Evolutionary conservation across 2,329 filamentous ascomycete genomes (phyloP).

Genomic region (Trematosphaeria pertusa): DNA sequence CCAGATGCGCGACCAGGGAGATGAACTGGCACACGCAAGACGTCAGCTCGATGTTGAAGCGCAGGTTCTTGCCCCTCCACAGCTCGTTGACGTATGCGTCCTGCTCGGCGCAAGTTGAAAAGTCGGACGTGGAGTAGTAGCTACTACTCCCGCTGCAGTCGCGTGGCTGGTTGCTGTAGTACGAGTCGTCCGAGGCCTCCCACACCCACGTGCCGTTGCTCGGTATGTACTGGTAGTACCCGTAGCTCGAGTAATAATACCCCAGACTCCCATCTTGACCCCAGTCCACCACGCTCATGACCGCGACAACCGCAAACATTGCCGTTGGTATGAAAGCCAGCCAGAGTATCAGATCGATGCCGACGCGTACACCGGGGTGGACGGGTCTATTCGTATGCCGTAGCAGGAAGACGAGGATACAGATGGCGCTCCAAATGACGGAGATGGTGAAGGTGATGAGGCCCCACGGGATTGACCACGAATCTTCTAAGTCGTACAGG

Average conservation of each 20-base stretch:
- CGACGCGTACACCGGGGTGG: conserved; percentile 44
- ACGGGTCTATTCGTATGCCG: conserved; percentile 31
- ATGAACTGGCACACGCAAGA: conserved; percentile 42
- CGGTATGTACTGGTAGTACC: conserved; percentile 27
- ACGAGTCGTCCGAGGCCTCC: conserved; percentile 15
- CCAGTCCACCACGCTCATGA: conserved; percentile 20
- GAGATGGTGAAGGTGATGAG: conserved; percentile 41
- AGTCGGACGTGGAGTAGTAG: conserved; percentile 10
- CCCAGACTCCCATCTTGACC: conserved; percentile 29
- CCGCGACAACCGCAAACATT: conserved; percentile 29
- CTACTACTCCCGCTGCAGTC: conserved; percentile 18
- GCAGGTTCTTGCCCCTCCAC: conserved; percentile 31
- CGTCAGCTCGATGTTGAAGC: conserved; percentile 26
- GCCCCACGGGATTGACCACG: conserved; percentile 24
- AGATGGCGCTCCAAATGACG: conserved; percentile 38
- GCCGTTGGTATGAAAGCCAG: conserved; percentile 38
- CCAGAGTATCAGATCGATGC: conserved; percentile 46
- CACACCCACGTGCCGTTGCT: conserved; percentile 44
- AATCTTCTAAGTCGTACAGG: conserved; percentile 21
- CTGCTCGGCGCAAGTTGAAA: conserved; percentile 33
- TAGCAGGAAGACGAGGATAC: conserved; percentile 33
- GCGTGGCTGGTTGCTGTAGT: conserved; percentile 19
- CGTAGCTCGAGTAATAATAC: conserved; percentile 14
- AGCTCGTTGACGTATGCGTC: conserved; percentile 41
- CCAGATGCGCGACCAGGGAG: conserved; percentile 39